Conservation (phyloP, 129 eudicot genomes). For the Oenanthe sinensis region DNA sequence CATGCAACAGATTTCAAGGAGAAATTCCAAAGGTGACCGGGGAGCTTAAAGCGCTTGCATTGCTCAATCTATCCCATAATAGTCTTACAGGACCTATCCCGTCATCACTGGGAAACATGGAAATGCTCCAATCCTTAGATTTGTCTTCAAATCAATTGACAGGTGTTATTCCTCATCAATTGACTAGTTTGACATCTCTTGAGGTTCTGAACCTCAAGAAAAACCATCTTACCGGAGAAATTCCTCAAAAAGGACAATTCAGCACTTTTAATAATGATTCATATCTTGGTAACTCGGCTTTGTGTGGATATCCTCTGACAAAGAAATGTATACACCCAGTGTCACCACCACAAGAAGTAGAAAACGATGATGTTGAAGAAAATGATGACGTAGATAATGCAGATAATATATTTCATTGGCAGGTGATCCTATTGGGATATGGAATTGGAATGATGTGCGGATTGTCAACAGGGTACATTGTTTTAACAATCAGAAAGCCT, state of each 20-base stretch:
- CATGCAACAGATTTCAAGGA: not conserved
- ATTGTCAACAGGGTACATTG: not conserved
- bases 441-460: not conserved
- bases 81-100: not conserved
- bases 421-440: not conserved
- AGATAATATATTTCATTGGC: not conserved
- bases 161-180: slow-evolving; percentile 13
- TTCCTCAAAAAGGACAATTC: not conserved
- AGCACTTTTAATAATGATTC: not conserved
- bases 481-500: not conserved
- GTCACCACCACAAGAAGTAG: not conserved
- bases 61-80: slow-evolving; percentile 8
- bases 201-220: not conserved
- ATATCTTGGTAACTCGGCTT: not conserved
- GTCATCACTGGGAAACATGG: not conserved
- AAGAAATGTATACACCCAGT: not conserved
- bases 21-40: not conserved
- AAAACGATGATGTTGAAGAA: not conserved
- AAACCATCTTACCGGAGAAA: slow-evolving; percentile 8
- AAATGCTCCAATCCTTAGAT: slow-evolving; percentile 13
- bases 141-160: slow-evolving; percentile 14
- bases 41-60: not conserved
- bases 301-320: not conserved
- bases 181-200: slow-evolving; percentile 7
- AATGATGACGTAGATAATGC: not conserved